These are phyloP conservation scores for Petunia axillaris DNA, from an alignment of 257 asterid genomes.

Conservation along the genomic window DNA sequence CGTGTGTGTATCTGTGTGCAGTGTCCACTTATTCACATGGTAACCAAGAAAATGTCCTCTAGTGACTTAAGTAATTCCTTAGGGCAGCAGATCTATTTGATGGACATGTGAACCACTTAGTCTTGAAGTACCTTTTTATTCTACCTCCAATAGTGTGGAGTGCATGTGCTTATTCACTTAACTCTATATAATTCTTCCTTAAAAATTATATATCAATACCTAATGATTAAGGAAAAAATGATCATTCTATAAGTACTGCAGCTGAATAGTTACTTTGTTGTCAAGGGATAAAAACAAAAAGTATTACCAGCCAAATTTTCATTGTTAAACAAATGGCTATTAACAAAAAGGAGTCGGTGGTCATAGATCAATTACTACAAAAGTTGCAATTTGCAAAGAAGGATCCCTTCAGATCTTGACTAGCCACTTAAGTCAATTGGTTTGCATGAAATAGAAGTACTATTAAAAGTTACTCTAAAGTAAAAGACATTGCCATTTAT, in stretches of 20 bases:
- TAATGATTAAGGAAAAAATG: slow-evolving; percentile 24
- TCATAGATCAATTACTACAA: not conserved
- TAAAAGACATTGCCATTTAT: slow-evolving; percentile 28
- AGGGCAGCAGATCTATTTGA: slow-evolving; percentile 45
- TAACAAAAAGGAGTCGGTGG: slow-evolving; percentile 2
- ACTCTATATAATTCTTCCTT: slow-evolving; percentile 33
- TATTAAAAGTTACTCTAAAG: slow-evolving; percentile 19
- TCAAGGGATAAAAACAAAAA: slow-evolving; percentile 14
- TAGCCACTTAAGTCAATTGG: slow-evolving; percentile 24
- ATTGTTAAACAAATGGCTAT: not conserved
- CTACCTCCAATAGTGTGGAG: slow-evolving; percentile 53
- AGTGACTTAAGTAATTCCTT: slow-evolving; percentile 49
- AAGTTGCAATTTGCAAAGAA: not conserved
- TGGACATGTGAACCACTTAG: slow-evolving; percentile 76
- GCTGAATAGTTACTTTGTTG: slow-evolving; percentile 23
- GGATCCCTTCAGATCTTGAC: slow-evolving; percentile 17
- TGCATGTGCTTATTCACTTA: slow-evolving; percentile 62
- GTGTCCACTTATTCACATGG: slow-evolving; percentile 40
- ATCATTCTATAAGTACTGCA: slow-evolving; percentile 1
- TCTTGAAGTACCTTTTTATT: slow-evolving; percentile 30
- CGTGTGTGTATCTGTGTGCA: not conserved
- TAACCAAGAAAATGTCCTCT: slow-evolving; percentile 41
- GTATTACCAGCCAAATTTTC: not conserved
- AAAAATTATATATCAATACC: slow-evolving; percentile 28
- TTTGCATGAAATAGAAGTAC: slow-evolving; percentile 25